phyloP scores from a whole-genome alignment of 768 basidiomycete species.

The Trametes maxima region DNA sequence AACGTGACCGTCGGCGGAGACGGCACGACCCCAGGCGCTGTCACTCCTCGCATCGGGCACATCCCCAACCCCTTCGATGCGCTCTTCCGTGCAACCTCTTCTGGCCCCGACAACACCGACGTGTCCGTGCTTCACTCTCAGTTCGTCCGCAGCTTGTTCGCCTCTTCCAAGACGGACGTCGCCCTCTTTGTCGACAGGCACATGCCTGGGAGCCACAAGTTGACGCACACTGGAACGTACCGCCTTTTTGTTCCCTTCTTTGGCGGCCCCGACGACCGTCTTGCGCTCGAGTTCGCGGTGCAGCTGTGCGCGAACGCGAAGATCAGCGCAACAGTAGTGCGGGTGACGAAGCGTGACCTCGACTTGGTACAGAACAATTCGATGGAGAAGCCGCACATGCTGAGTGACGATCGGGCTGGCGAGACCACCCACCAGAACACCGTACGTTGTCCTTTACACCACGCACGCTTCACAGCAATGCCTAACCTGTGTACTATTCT shows the following conservation, averaged over 20 bases:
- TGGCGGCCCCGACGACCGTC: slow-evolving; percentile 91
- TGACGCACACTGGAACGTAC: slow-evolving; percentile 39
- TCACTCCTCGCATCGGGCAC: slow-evolving; percentile 31
- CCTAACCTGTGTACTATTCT: not conserved
- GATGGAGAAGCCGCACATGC: slow-evolving; percentile 32
- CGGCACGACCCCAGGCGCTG: slow-evolving; percentile 9
- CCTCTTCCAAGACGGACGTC: slow-evolving; percentile 70
- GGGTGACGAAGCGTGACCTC: slow-evolving; percentile 54
- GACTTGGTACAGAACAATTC: slow-evolving; percentile 14
- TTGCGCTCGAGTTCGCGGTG: slow-evolving; percentile 81
- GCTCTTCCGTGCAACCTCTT: slow-evolving; percentile 47
- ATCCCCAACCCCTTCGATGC: slow-evolving; percentile 72
- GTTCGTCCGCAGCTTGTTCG: slow-evolving; percentile 82
- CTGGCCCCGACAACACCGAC: slow-evolving; percentile 40
- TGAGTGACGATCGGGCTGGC: slow-evolving; percentile 28
- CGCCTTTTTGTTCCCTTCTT: slow-evolving; percentile 90
- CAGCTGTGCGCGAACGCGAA: slow-evolving; percentile 75
- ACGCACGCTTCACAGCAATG: not conserved
- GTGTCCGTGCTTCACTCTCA: slow-evolving; percentile 69
- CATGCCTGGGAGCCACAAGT: slow-evolving; percentile 33
- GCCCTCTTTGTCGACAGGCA: slow-evolving; percentile 76
- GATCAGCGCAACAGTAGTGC: slow-evolving; percentile 74
- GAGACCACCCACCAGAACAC: slow-evolving; percentile 25
- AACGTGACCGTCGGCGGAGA: slow-evolving; percentile 19
- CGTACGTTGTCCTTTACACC: not conserved